A percentile compares a stretch with the other conserved stretches of the same genome.
Evolutionary conservation across 345 rosid species (phyloP).

Genomic region (Garcia nutans): DNA sequence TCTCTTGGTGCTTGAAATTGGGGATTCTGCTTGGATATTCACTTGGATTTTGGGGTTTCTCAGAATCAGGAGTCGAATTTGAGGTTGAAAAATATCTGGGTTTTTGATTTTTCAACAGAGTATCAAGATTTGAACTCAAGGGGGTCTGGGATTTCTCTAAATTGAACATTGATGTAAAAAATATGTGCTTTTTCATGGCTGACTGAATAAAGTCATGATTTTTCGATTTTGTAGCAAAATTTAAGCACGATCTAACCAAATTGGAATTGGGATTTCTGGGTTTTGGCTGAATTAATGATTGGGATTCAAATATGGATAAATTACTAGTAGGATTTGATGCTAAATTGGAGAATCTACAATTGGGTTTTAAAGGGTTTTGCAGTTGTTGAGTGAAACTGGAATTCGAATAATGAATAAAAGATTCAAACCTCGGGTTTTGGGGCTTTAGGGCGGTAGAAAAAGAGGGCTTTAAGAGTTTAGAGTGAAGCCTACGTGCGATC

Average conservation of each 20-base stretch:
- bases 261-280: background rate
- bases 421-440: background rate
- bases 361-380: background rate
- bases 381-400: background rate
- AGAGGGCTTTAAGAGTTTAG: background rate
- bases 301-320: background rate
- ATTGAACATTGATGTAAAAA: background rate
- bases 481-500: background rate
- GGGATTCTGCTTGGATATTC: constrained; percentile 50
- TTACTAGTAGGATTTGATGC: background rate
- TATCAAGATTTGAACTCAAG: constrained; percentile 11
- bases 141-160: background rate
- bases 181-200: background rate
- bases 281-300: background rate
- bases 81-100: constrained; percentile 49
- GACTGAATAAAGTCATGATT: background rate
- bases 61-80: constrained; percentile 24
- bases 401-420: background rate
- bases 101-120: constrained; percentile 22
- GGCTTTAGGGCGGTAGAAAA: background rate
- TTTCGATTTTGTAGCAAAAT: background rate
- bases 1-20: constrained; percentile 85
- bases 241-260: background rate
- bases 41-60: constrained; percentile 19
- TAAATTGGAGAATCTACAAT: background rate